phyloP scores from a whole-genome alignment of 1,284 basidiomycete species.

The Cryptococcus sp. region DNA sequence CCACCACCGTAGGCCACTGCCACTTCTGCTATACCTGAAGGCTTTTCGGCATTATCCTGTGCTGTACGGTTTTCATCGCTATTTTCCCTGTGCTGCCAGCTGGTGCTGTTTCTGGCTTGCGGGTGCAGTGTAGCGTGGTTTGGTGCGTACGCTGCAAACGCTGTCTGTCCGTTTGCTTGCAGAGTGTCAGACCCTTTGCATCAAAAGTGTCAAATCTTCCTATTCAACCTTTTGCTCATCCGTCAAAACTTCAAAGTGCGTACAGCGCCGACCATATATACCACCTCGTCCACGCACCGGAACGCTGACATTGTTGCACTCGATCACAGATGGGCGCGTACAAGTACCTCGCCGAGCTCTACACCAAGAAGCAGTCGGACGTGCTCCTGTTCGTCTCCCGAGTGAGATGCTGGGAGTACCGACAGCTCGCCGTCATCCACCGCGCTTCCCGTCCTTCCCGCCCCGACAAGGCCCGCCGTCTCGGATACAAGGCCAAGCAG shows the following conservation, averaged over 20 bases:
- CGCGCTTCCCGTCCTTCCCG: constrained; percentile 96
- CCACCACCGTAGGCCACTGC: too few species aligned
- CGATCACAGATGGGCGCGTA: constrained; percentile 63
- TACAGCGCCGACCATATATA: background rate
- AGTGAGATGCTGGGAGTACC: constrained; percentile 99
- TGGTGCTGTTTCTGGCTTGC: too few species aligned
- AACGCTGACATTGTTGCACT: background rate
- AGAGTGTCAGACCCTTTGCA: background rate
- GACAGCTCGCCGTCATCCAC: constrained; percentile 97
- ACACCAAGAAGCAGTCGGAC: constrained; percentile 61
- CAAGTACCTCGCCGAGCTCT: constrained; percentile 95
- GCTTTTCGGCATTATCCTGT: background rate
- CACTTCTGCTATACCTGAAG: background rate
- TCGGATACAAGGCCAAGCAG: constrained; percentile 99
- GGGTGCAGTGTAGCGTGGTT: too few species aligned
- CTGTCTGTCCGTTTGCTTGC: background rate
- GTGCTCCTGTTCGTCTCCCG: constrained; percentile 98
- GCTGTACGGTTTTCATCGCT: too few species aligned
- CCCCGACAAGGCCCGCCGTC: constrained; percentile 97
- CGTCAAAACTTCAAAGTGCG: constrained; percentile 7
- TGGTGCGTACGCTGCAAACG: background rate
- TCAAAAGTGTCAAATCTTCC: background rate
- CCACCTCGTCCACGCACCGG: background rate
- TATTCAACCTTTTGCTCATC: background rate
- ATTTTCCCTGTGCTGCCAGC: too few species aligned